Base-by-base conservation (phyloP, 177 flowering plant species). In the Tripterygium wilfordii region DNA sequence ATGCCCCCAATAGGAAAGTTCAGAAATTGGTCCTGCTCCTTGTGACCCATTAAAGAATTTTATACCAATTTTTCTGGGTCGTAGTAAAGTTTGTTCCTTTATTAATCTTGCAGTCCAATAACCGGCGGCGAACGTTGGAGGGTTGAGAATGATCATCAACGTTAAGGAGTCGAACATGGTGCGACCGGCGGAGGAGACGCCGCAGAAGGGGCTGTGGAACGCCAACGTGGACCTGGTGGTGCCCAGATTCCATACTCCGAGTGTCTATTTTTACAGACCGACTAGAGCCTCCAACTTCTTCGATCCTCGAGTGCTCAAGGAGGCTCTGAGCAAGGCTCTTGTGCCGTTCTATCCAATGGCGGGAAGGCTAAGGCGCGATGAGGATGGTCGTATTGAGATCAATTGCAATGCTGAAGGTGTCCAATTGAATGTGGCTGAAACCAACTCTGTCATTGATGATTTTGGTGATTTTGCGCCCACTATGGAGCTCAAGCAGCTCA, bases 401-500 rank as follows among this genome's bases (percentile, higher is more conserved):
- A 58, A 75, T 36, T 83, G 89, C 40, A 73, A 80, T 16, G 80
- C 55, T 3, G 53, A 57, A 22, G 90, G 90, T 0, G 95, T 64
- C 1, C 57, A 70, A 10, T 65, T 90, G 28, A 85, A 85, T 5
- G 85, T 70, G 63, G 97, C 91, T 1, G 79, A 75, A 6, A 77
- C 85, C 0, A 49, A 26, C 20, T 49, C 76, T 1, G 65, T 51
- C 4, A 45, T 87, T 24, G 90, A 81, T 48, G 96, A 87, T 56
- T 83, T 87, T 29, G 96, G 91, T 0, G 94, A 87, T 31, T 87
- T 90, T 36, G 82, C 86, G 0, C 89, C 96, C 3, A 80, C 78
- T 23, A 33, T 66, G 65, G 79, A 85, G 42, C 75, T 87, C 38
- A 53, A 70, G 54, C 65, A 63, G 62, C 87, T 90, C 9, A 70